Conservation (phyloP, 169 alveolate species). For the Eimeria mitis region DNA sequence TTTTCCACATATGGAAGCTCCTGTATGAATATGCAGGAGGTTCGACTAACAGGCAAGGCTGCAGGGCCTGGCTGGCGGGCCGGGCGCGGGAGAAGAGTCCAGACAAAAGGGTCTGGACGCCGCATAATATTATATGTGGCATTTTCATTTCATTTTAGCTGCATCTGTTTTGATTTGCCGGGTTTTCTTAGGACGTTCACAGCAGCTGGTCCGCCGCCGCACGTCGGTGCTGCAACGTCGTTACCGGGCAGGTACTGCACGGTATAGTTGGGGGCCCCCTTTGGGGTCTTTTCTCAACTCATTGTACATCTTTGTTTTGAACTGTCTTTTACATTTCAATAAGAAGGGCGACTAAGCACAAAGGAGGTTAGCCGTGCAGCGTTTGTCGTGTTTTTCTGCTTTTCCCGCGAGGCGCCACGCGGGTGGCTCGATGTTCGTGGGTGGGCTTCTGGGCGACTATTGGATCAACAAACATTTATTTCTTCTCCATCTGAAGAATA, state of each 20-base stretch:
- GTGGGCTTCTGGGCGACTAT: background rate
- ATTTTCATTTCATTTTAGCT: background rate
- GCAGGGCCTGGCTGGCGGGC: slow-evolving; percentile 29
- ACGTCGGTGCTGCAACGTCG: background rate
- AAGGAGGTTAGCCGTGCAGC: background rate
- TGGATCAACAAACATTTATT: background rate
- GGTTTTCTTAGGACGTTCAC: background rate
- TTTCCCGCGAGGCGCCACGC: slow-evolving; percentile 4
- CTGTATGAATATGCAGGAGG: background rate
- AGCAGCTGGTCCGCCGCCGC: background rate
- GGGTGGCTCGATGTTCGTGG: slow-evolving; percentile 40
- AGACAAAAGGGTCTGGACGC: background rate
- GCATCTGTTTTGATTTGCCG: background rate
- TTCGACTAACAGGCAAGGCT: background rate
- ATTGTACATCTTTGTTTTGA: background rate
- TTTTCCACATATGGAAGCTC: background rate
- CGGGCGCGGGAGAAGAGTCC: slow-evolving; percentile 10
- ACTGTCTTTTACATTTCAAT: background rate
- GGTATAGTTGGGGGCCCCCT: background rate
- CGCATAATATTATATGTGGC: background rate
- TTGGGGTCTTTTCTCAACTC: background rate
- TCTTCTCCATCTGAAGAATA: background rate
- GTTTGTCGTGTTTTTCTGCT: background rate
- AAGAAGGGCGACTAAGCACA: background rate
- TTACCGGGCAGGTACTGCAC: background rate